phyloP scores from a whole-genome alignment of 768 basidiomycete species.

The Calvatia gigantea region DNA sequence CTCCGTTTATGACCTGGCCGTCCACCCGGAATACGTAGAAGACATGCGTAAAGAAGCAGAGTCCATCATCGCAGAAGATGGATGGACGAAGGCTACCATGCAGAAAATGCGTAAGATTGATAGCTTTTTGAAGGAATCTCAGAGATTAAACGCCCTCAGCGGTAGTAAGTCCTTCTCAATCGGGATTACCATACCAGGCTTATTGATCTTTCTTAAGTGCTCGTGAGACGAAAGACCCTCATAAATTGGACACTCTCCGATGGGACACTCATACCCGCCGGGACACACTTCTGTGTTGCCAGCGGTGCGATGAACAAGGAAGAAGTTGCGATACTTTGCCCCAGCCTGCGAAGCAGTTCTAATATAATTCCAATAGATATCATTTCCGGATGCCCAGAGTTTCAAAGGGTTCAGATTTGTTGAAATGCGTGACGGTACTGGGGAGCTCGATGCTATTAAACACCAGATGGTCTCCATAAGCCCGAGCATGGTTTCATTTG shows the following conservation, averaged over 20 bases:
- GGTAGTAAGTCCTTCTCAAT: not conserved
- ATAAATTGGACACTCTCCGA: conserved; percentile 40
- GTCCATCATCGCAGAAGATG: conserved; percentile 22
- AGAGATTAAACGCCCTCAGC: conserved; percentile 23
- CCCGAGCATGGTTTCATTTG: conserved; percentile 24
- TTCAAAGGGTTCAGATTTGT: conserved; percentile 40
- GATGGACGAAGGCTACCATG: conserved; percentile 40
- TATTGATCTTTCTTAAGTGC: conserved; percentile 15
- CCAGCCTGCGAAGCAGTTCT: no score
- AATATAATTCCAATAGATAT: no score
- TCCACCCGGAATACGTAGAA: conserved; percentile 24
- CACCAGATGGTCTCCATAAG: conserved; percentile 26
- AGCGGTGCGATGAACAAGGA: no score
- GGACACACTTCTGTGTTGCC: no score
- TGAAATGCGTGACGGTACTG: conserved; percentile 21
- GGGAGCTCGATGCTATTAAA: conserved; percentile 16
- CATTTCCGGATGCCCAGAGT: conserved; percentile 22
- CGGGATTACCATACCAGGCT: not conserved
- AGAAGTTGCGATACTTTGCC: no score
- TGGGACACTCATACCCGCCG: no score
- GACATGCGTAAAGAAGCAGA: conserved; percentile 32
- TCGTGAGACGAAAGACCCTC: conserved; percentile 29
- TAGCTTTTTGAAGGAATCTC: conserved; percentile 42
- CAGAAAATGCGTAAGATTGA: conserved; percentile 37
- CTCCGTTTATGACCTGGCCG: conserved; percentile 27